Base-by-base conservation (phyloP, 129 eudicot genomes). In the Flaveria trinervia region DNA sequence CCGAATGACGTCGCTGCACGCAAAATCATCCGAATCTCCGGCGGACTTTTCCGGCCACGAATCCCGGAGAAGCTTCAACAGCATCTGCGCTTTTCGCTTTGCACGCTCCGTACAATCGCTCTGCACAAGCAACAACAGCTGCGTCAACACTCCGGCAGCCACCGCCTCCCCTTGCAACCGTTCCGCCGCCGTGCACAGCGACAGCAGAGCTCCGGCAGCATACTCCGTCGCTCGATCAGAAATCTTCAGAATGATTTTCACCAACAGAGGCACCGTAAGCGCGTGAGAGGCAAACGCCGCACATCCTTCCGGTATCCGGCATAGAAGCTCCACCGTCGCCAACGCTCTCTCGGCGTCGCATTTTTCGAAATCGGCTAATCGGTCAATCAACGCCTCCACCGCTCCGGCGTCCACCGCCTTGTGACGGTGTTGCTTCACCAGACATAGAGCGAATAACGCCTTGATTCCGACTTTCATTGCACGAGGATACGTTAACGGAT, bases 71-170 rank as follows among this genome's bases (percentile, higher is more conserved):
- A 87, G 54, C 77, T 93, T 93, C 89, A 93, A 75, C 84, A 93
- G 82, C 98, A 86, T 89, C 79, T 90, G 97, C 81, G 97, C 98
- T 75, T 93, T 93, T 44, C 96, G 77, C 81, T 93, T 93, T 13
- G 93, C 98, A 45, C 98, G 85, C 65, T 85, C 98, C 55, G 97
- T 93, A 60, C 97, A 90, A 78, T 89, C 98, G 81, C 97, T 93
- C 70, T 93, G 98, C 3, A 93, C 98, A 28, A 93, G 82, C 61
- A 91, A 70, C 83, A 93, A 76, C 84, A 93, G 28, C 91, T 87
- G 96, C 26, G 90, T 93, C 86, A 91, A 75, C 55, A 93, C 87
- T 13, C 98, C 98, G 16, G 98, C 97, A 25, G 83, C 86, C 85
- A 91, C 98, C 80, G 98, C 92, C 59, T 91, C 98, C 9, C 74